Percentiles rank a stretch among this genome's conserved stretches.
Evolutionary conservation across 1,284 basidiomycete genomes (phyloP).

Genomic region (Xanthoconium separans): DNA sequence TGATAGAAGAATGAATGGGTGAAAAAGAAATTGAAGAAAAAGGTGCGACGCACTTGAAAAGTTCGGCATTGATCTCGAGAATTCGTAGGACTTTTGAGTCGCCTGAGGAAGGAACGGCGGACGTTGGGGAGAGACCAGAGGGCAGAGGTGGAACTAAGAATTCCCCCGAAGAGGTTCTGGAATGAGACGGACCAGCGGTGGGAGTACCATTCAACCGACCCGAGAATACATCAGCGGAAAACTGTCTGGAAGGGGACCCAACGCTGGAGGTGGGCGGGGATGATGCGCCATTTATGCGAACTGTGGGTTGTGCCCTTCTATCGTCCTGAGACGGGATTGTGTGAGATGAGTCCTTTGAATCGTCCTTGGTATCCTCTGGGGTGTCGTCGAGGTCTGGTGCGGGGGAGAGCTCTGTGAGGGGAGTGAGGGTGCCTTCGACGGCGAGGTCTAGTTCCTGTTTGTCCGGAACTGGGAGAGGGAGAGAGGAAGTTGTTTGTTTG

Average conservation of each 20-base stretch:
- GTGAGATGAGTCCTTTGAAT: slow-evolving; percentile 6
- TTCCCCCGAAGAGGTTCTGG: slow-evolving; percentile 28
- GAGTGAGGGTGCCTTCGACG: slow-evolving; percentile 48
- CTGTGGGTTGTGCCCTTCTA: slow-evolving; percentile 20
- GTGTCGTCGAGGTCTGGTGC: slow-evolving; percentile 50
- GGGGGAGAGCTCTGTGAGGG: slow-evolving; percentile 68
- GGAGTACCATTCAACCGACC: slow-evolving; percentile 20
- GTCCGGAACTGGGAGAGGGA: slow-evolving; percentile 11
- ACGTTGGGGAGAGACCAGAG: slow-evolving; percentile 9
- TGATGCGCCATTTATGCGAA: slow-evolving; percentile 23
- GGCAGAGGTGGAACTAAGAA: slow-evolving; percentile 24
- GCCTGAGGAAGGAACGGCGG: slow-evolving; percentile 7
- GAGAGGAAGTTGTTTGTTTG: slow-evolving; percentile 11
- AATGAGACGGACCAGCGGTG: slow-evolving; percentile 22
- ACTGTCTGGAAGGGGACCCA: slow-evolving; percentile 24
- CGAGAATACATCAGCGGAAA: slow-evolving; percentile 13
- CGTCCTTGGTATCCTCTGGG: slow-evolving; percentile 30
- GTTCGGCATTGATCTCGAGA: slow-evolving; percentile 62
- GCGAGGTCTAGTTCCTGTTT: slow-evolving; percentile 26
- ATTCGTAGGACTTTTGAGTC: slow-evolving; percentile 58
- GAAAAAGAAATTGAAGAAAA: background rate
- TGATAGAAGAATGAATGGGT: slow-evolving; percentile 21
- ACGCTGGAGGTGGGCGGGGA: slow-evolving; percentile 22
- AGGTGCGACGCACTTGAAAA: slow-evolving; percentile 52
- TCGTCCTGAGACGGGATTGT: slow-evolving; percentile 14